phyloP scores from a whole-genome alignment of 805 yeast genomes.

The Pichia nakasei region DNA sequence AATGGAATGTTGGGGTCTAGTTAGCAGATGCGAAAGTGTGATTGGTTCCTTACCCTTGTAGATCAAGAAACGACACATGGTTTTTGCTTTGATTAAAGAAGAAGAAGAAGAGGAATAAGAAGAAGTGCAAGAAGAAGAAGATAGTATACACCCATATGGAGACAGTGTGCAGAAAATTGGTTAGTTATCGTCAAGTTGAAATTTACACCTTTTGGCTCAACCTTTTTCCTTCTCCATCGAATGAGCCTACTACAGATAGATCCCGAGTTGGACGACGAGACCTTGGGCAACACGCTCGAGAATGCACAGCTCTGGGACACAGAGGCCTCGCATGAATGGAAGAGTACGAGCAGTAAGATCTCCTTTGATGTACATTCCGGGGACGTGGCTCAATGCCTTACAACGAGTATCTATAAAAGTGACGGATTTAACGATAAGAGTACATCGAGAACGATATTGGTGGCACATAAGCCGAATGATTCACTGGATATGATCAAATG shows the following conservation, averaged over 20 bases:
- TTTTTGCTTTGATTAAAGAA: no score
- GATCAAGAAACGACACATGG: slow-evolving; percentile 91
- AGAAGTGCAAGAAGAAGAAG: no score
- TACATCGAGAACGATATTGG: slow-evolving; percentile 34
- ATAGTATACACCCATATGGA: no score
- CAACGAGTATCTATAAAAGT: slow-evolving; percentile 32
- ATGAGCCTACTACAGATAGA: no score
- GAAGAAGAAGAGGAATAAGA: no score
- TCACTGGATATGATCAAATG: slow-evolving; percentile 37
- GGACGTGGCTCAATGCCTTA: slow-evolving; percentile 22
- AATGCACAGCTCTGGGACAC: slow-evolving; percentile 20
- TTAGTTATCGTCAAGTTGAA: no score
- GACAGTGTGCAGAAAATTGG: no score
- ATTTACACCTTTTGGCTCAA: no score
- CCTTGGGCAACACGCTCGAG: slow-evolving; percentile 22
- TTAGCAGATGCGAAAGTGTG: slow-evolving; percentile 73
- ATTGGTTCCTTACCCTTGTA: slow-evolving; percentile 89
- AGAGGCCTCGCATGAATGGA: background rate
- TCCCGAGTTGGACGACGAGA: slow-evolving; percentile 16
- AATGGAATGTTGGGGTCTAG: slow-evolving; percentile 94
- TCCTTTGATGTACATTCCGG: slow-evolving; percentile 32
- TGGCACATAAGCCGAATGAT: slow-evolving; percentile 33
- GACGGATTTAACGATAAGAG: slow-evolving; percentile 24
- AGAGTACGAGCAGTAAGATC: background rate
- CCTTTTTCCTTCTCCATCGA: no score